Evolutionary conservation across 1,139 yeast genomes (phyloP).

Genomic region (Nematodospora anomalae): DNA sequence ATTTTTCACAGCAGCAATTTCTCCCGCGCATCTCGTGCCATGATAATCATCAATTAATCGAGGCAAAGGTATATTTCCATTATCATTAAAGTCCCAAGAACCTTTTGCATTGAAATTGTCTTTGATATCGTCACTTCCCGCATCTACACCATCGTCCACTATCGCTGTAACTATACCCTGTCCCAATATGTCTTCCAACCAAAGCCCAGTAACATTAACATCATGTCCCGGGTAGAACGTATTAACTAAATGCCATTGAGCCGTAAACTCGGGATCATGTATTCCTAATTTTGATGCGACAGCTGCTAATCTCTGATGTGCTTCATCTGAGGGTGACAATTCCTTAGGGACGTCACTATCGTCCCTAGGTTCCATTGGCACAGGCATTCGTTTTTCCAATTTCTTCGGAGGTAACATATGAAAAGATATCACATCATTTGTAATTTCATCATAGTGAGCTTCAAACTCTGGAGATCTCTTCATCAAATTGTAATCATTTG

Average conservation of each 20-base stretch:
- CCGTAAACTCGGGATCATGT: slow-evolving; percentile 72
- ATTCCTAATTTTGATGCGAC: slow-evolving; percentile 61
- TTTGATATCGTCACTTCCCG: slow-evolving; percentile 67
- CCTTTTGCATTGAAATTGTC: slow-evolving; percentile 76
- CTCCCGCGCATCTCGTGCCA: slow-evolving; percentile 99
- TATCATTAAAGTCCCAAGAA: slow-evolving; percentile 86
- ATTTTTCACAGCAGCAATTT: slow-evolving; percentile 88
- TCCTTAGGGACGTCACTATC: slow-evolving; percentile 1
- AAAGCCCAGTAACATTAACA: slow-evolving; percentile 81
- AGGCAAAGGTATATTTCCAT: slow-evolving; percentile 75
- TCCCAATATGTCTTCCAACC: slow-evolving; percentile 85
- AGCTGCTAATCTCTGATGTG: slow-evolving; percentile 19
- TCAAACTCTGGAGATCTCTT: slow-evolving; percentile 30
- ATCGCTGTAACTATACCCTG: slow-evolving; percentile 80
- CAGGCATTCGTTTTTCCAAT: slow-evolving; percentile 49
- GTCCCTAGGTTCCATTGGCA: slow-evolving; percentile 23
- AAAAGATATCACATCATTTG: slow-evolving; percentile 35
- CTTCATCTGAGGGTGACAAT: slow-evolving; percentile 8
- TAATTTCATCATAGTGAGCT: slow-evolving; percentile 28
- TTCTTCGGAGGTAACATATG: slow-evolving; percentile 51
- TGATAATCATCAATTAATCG: slow-evolving; percentile 82
- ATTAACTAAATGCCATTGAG: slow-evolving; percentile 92
- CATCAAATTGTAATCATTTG: slow-evolving; percentile 27
- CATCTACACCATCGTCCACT: slow-evolving; percentile 93
- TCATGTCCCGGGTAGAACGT: slow-evolving; percentile 74